Evolutionary conservation across 352 stramenopile species (phyloP).

Genomic region (Peronospora destructor): DNA sequence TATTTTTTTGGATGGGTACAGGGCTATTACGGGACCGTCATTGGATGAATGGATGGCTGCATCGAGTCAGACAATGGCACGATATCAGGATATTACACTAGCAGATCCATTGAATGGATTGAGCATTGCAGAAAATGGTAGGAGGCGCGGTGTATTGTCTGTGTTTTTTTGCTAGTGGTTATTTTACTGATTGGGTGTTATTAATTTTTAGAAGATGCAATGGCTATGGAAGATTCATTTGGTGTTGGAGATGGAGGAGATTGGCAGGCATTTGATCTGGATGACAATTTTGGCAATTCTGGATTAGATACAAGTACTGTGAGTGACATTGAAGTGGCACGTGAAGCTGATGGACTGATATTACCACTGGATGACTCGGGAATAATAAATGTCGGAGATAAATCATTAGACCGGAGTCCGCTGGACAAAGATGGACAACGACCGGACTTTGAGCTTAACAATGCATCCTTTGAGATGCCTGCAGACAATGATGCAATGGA

Average conservation of each 20-base stretch:
- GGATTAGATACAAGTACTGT: constrained; percentile 57
- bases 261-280: constrained; percentile 80
- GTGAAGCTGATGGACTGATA: constrained; percentile 53
- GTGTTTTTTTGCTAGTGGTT: neutral
- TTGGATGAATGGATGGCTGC: constrained; percentile 78
- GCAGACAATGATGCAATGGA: constrained; percentile 33
- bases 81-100: constrained; percentile 82
- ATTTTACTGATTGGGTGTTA: constrained; percentile 4
- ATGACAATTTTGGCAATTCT: constrained; percentile 49
- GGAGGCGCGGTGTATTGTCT: neutral
- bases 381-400: constrained; percentile 41
- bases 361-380: constrained; percentile 51
- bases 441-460: constrained; percentile 50
- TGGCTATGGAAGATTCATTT: constrained; percentile 71
- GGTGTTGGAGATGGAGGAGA: constrained; percentile 51
- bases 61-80: constrained; percentile 66
- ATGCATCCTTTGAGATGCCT: constrained; percentile 51
- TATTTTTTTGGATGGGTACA: constrained; percentile 16
- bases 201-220: constrained; percentile 39
- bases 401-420: constrained; percentile 40
- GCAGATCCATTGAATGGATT: constrained; percentile 54
- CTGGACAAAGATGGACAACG: constrained; percentile 26
- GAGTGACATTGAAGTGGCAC: constrained; percentile 79
- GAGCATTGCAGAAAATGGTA: constrained; percentile 48
- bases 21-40: constrained; percentile 51